These are phyloP conservation scores for Diophrys sp. DNA, from an alignment of 73 alveolate species.

Conservation along the genomic window DNA sequence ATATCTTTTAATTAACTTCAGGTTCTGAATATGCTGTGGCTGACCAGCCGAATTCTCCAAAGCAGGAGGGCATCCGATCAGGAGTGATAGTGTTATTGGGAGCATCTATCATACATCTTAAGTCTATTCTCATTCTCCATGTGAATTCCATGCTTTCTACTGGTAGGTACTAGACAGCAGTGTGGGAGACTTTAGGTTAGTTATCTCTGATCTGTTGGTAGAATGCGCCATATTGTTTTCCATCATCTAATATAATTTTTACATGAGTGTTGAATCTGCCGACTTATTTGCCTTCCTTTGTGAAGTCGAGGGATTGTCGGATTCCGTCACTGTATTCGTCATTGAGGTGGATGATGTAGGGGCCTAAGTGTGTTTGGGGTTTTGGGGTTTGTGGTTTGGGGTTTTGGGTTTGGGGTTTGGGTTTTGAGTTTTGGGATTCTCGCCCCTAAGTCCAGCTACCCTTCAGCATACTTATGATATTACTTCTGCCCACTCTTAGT, in stretches of 20 bases:
- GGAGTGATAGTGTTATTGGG: constrained; percentile 91
- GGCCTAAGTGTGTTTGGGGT: too few relatives aligned
- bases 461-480: background rate
- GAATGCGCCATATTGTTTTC: constrained; percentile 7
- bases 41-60: constrained; percentile 95
- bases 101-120: constrained; percentile 92
- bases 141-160: constrained; percentile 85
- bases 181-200: constrained; percentile 60
- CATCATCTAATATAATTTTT: constrained; percentile 6
- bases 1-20: constrained; percentile 75
- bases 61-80: constrained; percentile 91
- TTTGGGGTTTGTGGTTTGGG: background rate
- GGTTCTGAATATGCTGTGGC: constrained; percentile 76
- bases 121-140: constrained; percentile 96
- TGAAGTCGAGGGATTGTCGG: background rate
- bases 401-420: background rate
- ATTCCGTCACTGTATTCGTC: background rate
- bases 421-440: too few relatives aligned
- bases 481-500: background rate
- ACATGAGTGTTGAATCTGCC: constrained; percentile 43
- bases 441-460: background rate
- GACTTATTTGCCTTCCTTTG: constrained; percentile 1
- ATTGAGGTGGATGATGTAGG: background rate
- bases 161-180: constrained; percentile 89
- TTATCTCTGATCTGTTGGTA: constrained; percentile 9